Percentiles rank a stretch among this genome's conserved stretches.
Evolutionary conservation across 2,329 filamentous ascomycete genomes (phyloP).

Genomic region (Thermothelomyces thermophilus): DNA sequence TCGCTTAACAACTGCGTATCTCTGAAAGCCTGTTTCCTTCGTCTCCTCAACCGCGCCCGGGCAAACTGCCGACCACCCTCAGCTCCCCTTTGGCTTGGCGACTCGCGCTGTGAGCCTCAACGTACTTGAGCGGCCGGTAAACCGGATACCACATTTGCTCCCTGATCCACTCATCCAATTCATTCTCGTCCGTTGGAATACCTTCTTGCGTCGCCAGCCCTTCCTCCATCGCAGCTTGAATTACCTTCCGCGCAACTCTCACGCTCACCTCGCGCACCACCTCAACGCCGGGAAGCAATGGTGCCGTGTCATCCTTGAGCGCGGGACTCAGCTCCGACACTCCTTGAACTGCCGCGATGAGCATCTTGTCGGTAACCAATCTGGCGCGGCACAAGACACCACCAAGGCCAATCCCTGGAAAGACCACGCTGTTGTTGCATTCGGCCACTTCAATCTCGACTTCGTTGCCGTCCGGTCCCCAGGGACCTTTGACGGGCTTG

Average conservation of each 20-base stretch:
- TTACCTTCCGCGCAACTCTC: conserved; percentile 68
- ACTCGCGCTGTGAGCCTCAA: conserved; percentile 45
- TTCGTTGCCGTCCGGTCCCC: conserved; percentile 41
- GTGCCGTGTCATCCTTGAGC: conserved; percentile 52
- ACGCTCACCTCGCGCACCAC: conserved; percentile 71
- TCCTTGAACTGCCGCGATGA: conserved; percentile 71
- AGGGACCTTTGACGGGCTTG: conserved; percentile 58
- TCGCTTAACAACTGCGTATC: neutral
- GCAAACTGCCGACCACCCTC: conserved; percentile 40
- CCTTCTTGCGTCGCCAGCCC: conserved; percentile 56
- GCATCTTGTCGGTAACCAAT: conserved; percentile 67
- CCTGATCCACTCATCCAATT: conserved; percentile 63
- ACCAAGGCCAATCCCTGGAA: conserved; percentile 80
- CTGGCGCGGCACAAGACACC: conserved; percentile 62
- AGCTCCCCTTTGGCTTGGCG: conserved; percentile 55
- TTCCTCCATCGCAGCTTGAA: conserved; percentile 63
- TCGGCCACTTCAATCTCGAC: conserved; percentile 55
- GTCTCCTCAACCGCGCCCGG: conserved; percentile 15
- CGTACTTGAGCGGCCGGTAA: conserved; percentile 57
- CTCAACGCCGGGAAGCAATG: conserved; percentile 69
- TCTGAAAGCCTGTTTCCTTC: neutral
- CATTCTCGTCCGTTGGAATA: conserved; percentile 53
- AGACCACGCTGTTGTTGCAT: conserved; percentile 83
- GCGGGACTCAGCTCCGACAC: conserved; percentile 67
- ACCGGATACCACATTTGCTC: conserved; percentile 75